phyloP scores from a whole-genome alignment of 2,329 filamentous ascomycete species.

The Clonostachys sp. region DNA sequence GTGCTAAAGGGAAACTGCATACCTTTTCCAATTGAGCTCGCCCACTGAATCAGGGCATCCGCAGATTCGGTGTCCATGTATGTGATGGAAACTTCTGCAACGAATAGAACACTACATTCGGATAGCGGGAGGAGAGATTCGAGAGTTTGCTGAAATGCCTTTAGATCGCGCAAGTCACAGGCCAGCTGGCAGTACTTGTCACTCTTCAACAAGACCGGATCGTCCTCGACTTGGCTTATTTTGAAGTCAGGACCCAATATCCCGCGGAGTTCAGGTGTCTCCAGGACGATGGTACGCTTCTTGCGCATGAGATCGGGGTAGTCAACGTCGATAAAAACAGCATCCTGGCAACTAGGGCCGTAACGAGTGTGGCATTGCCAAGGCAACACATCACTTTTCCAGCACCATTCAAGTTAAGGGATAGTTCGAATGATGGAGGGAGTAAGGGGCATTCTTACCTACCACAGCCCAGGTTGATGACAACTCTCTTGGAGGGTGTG shows the following conservation, averaged over 20 bases:
- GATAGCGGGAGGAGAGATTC: slow-evolving; percentile 51
- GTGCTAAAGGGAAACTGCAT: slow-evolving; percentile 12
- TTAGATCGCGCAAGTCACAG: slow-evolving; percentile 71
- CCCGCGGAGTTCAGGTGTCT: slow-evolving; percentile 50
- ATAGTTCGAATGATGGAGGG: neutral
- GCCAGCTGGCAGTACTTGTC: slow-evolving; percentile 73
- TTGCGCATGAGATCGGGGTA: slow-evolving; percentile 74
- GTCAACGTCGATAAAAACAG: slow-evolving; percentile 79
- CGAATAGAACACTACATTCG: slow-evolving; percentile 65
- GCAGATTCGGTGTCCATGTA: slow-evolving; percentile 77
- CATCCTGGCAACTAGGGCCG: slow-evolving; percentile 47
- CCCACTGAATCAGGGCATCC: slow-evolving; percentile 74
- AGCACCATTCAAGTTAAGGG: slow-evolving; percentile 23
- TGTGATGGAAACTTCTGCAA: slow-evolving; percentile 86
- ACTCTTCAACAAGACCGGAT: slow-evolving; percentile 55
- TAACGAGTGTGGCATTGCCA: slow-evolving; percentile 76
- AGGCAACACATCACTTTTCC: slow-evolving; percentile 67
- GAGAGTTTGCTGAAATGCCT: slow-evolving; percentile 55
- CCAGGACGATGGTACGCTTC: slow-evolving; percentile 65
- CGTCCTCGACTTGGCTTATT: slow-evolving; percentile 29
- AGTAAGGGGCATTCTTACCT: slow-evolving; percentile 57
- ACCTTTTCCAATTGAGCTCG: slow-evolving; percentile 66
- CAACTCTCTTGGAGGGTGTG: slow-evolving; percentile 56
- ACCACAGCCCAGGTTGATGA: slow-evolving; percentile 85
- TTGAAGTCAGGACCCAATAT: slow-evolving; percentile 21